Conservation (phyloP, 1,284 basidiomycete species). For the Puccinia horiana region DNA sequence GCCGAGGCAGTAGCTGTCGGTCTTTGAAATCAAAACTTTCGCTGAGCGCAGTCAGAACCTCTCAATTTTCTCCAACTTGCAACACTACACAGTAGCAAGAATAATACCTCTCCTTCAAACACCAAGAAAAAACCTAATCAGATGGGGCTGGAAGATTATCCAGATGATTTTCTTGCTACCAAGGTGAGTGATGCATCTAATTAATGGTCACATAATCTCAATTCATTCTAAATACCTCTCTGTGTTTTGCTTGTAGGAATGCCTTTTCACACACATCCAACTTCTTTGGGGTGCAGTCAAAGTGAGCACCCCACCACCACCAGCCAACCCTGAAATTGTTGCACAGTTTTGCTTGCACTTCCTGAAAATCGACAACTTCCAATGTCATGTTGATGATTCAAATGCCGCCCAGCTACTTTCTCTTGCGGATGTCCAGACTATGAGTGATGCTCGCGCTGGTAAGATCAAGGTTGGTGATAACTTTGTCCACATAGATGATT, state of each 20-base stretch:
- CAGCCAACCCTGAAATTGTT: background rate
- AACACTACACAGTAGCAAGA: background rate
- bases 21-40: background rate
- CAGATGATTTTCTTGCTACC: background rate
- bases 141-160: background rate
- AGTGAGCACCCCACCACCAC: background rate
- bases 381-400: background rate
- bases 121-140: conserved; percentile 5
- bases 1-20: no score
- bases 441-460: background rate
- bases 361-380: no score
- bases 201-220: background rate
- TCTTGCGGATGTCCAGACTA: background rate
- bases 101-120: background rate
- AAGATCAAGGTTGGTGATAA: conserved; percentile 14
- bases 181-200: background rate
- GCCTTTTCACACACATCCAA: background rate
- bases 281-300: background rate
- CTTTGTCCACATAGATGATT: conserved; percentile 10
- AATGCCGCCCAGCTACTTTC: background rate
- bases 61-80: background rate
- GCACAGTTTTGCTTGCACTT: background rate
- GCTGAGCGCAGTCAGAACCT: background rate
- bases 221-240: no score
- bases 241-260: background rate